These are phyloP conservation scores for Fonsecaea pugnacius DNA, from an alignment of 2,329 filamentous ascomycete genomes.

Conservation along the genomic window DNA sequence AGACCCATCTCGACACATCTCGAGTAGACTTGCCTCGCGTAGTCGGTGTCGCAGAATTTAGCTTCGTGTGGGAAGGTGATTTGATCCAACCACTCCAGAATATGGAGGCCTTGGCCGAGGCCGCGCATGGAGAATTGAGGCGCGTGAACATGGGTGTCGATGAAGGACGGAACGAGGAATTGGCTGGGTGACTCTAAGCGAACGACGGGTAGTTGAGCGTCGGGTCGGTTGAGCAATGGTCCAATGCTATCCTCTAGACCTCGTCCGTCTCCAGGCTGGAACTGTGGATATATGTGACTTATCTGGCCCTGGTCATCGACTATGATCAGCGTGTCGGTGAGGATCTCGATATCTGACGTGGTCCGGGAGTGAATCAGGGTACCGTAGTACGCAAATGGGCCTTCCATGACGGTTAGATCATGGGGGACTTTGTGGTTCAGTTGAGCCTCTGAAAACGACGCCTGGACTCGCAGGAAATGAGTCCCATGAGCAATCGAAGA, in stretches of 20 bases:
- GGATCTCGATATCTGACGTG: slow-evolving; percentile 44
- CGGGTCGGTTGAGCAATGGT: slow-evolving; percentile 7
- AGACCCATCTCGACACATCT: slow-evolving; percentile 62
- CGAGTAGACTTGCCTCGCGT: slow-evolving; percentile 59
- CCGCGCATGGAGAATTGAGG: slow-evolving; percentile 59
- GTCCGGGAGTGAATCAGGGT: slow-evolving; percentile 50
- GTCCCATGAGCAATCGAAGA: too few species aligned
- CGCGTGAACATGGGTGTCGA: slow-evolving; percentile 72
- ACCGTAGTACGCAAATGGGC: slow-evolving; percentile 45
- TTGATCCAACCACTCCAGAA: slow-evolving; percentile 66
- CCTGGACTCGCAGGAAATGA: too few species aligned
- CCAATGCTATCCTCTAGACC: slow-evolving; percentile 15
- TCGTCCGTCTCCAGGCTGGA: slow-evolving; percentile 28
- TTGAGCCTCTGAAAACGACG: too few species aligned
- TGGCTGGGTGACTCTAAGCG: slow-evolving; percentile 43
- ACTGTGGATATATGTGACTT: slow-evolving; percentile 36
- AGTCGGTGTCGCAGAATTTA: slow-evolving; percentile 59
- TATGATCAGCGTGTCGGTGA: slow-evolving; percentile 41
- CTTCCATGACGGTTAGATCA: neutral
- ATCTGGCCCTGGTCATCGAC: slow-evolving; percentile 27
- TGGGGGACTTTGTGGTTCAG: neutral
- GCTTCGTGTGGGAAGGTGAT: slow-evolving; percentile 69
- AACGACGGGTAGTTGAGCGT: neutral
- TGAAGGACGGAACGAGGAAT: slow-evolving; percentile 64
- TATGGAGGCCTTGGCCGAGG: slow-evolving; percentile 46